Evolutionary conservation across 1,284 basidiomycete genomes (phyloP), one percentile per base, ranked within the genome.

Genomic region (Papiliotrema flavescens): DNA sequence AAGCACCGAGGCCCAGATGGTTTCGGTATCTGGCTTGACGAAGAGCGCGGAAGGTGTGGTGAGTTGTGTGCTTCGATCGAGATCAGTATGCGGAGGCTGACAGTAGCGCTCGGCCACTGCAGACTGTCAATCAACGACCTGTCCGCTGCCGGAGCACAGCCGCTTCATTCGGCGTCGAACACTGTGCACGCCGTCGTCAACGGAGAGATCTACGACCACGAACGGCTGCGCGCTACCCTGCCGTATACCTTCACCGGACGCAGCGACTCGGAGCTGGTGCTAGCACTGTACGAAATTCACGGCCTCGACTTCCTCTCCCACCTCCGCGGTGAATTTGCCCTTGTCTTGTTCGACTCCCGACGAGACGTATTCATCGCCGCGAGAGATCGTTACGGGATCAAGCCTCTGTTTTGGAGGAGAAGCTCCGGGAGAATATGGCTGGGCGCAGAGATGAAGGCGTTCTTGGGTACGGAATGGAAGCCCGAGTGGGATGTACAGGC

Each of bases 121-220:
- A 57, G 67, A 47, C 49, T 69, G 3, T 63, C 65, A 7, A 69
- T 69, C 56, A 64, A 66, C 42, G 67, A 69, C 42, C 52, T 69
- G 26, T 61, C 64, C 4, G 49, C 63, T 5, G 67, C 72, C 2
- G 76, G 77, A 36, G 65, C 70, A 40, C 77, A 78, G 55, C 77
- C 77, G 9, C 69, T 78, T 43, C 70, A 73, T 51, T 73, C 73
- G 34, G 64, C 66, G 47, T 72, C 76, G 49, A 66, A 65, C 19
- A 70, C 69, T 45, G 57, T 78, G 36, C 69, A 75, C 53, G 71
- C 77, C n/a, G 75, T 76, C 34, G 77, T 78, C 62, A 78, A 77
- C 57, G 76, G 76, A 40, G 76, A 77, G 58, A 75, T 78, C 43
- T 77, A 77, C 68, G 76, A 77, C 65, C 71, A 77, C 62, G 71